A percentile compares a stretch with the other conserved stretches of the same genome.
Conservation (phyloP, 2,329 filamentous ascomycete genomes). For the Fonsecaea erecta region DNA sequence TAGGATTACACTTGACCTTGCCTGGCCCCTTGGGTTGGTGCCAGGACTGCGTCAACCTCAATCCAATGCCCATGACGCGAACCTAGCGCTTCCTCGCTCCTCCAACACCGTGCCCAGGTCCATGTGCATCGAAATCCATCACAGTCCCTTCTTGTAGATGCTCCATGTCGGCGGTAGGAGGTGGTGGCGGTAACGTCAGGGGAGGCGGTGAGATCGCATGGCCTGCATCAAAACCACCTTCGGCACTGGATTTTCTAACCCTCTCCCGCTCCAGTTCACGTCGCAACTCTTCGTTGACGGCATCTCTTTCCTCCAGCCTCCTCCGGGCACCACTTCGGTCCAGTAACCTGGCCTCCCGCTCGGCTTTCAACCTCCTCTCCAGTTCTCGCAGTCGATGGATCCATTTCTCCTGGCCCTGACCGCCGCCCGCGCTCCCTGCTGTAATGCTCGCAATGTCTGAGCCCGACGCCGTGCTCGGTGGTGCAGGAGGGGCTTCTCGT, state of each 20-base stretch:
- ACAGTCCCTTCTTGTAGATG: constrained; percentile 2
- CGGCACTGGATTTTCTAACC: constrained; percentile 41
- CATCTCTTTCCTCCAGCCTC: constrained; percentile 74
- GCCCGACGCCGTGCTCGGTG: constrained; percentile 31
- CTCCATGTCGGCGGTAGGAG: constrained; percentile 4
- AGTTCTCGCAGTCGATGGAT: constrained; percentile 83
- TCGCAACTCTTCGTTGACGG: constrained; percentile 73
- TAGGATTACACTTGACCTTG: neutral
- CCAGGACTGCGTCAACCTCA: constrained; percentile 15
- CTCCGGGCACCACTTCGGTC: constrained; percentile 84
- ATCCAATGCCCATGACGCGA: constrained; percentile 24
- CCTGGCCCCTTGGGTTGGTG: constrained; percentile 1
- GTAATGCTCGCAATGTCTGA: constrained; percentile 33
- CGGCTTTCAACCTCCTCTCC: constrained; percentile 84
- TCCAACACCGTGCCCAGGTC: constrained; percentile 11
- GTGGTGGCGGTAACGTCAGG: constrained; percentile 9
- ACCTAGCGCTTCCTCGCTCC: constrained; percentile 34
- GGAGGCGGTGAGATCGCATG: constrained; percentile 9
- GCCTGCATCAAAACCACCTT: constrained; percentile 3
- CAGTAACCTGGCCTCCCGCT: constrained; percentile 81
- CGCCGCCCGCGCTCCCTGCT: constrained; percentile 18
- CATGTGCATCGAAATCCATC: neutral
- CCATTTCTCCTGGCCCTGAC: constrained; percentile 73
- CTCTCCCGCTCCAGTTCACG: constrained; percentile 66
- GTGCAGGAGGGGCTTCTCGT: constrained; percentile 32